Evolutionary conservation across 768 basidiomycete species (phyloP), one percentile per base, ranked within the genome.

Genomic region (Infundibulicybe gibba): DNA sequence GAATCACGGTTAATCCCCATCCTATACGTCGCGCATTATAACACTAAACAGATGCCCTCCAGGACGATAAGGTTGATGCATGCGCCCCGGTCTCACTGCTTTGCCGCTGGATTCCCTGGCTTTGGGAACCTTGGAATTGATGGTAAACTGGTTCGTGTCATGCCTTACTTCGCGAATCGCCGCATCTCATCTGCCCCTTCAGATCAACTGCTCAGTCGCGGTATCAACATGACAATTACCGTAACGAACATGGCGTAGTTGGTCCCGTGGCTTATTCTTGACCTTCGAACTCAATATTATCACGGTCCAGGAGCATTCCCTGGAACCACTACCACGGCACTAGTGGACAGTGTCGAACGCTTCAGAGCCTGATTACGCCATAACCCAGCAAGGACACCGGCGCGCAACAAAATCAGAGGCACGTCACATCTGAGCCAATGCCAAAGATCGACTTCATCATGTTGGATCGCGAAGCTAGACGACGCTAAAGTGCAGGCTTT

Each of bases 91-190:
- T 98, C 95, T 42, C 75, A 97, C 48, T 97, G 97, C 58, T 99
- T 99, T 68, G 97, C 94, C n/a, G n/a, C n/a, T n/a, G n/a, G n/a
- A 14, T 99, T 98, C 71, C 69, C 98, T 61, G 98, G 97, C 1
- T 99, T 98, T 64, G 88, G 90, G 48, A 89, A 95, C 40, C 84
- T 92, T 9, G 82, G 88, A 6, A 89, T n/a, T n/a, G n/a, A n/a
- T n/a, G n/a, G n/a, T n/a, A n/a, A n/a, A n/a, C n/a, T n/a, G n/a
- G n/a, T n/a, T 90, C 51, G 95, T n/a, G n/a, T n/a, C n/a, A n/a
- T n/a, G n/a, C n/a, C n/a, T n/a, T n/a, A n/a, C n/a, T n/a, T n/a
- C n/a, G n/a, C n/a, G n/a, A n/a, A n/a, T n/a, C n/a, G n/a, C n/a
- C n/a, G n/a, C n/a, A n/a, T n/a, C n/a, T n/a, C n/a, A n/a, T n/a